These are phyloP conservation scores for Solanum bulbocastanum DNA, from an alignment of 257 asterid species.

Conservation along the genomic window DNA sequence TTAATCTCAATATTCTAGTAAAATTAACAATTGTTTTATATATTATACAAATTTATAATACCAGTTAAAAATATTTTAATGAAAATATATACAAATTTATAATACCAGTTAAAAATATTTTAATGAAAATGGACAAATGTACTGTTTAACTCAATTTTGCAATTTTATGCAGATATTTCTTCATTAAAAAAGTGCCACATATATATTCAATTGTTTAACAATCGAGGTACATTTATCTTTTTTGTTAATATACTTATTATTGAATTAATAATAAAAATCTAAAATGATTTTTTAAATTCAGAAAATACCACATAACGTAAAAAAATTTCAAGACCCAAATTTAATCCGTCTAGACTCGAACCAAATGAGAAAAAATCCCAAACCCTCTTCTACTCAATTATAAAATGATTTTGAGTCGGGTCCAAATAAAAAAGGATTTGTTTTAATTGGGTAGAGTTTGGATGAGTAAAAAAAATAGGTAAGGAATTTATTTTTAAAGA, in stretches of 20 bases:
- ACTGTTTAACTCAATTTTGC: background rate
- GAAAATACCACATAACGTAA: background rate
- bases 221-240: background rate
- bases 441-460: background rate
- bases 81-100: background rate
- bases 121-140: too few relatives aligned
- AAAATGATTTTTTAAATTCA: background rate
- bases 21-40: background rate
- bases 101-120: background rate
- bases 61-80: background rate
- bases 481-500: background rate
- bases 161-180: too few relatives aligned
- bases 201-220: background rate
- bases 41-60: background rate
- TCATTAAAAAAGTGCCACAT: background rate
- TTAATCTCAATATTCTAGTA: background rate
- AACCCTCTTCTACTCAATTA: background rate
- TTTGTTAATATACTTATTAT: background rate
- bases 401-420: background rate
- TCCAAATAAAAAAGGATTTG: background rate
- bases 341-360: background rate
- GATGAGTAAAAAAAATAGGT: background rate
- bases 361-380: background rate
- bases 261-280: background rate
- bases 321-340: background rate